A percentile compares a stretch with the other conserved stretches of the same genome.
These are phyloP conservation scores for Aspergillus glaucus DNA, from an alignment of 2,329 filamentous ascomycete genomes.

Conservation along the genomic window DNA sequence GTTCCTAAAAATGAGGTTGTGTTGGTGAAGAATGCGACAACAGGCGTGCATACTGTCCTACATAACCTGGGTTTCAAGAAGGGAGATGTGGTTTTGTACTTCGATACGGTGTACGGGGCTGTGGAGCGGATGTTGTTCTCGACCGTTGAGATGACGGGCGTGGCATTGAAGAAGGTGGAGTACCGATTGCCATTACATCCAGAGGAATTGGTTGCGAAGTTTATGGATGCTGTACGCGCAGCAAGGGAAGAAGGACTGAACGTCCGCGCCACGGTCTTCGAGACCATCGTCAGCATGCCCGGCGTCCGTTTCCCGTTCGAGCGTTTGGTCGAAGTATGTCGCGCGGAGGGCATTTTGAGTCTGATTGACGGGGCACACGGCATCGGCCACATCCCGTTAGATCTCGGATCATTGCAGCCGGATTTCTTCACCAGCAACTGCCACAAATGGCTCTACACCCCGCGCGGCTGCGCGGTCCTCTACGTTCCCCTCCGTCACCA, in stretches of 20 bases:
- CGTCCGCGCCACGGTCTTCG: slow-evolving; percentile 66
- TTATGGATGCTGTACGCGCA: slow-evolving; percentile 53
- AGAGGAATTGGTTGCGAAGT: slow-evolving; percentile 55
- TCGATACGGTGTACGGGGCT: slow-evolving; percentile 70
- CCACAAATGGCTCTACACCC: slow-evolving; percentile 84
- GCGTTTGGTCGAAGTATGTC: slow-evolving; percentile 57
- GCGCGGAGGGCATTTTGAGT: slow-evolving; percentile 61
- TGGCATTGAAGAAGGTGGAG: slow-evolving; percentile 48
- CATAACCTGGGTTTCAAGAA: slow-evolving; percentile 62
- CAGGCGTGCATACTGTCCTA: slow-evolving; percentile 64
- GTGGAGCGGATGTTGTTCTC: slow-evolving; percentile 70
- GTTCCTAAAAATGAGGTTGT: slow-evolving; percentile 62
- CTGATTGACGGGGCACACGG: slow-evolving; percentile 81
- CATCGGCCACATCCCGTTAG: slow-evolving; percentile 68
- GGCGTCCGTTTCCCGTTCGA: slow-evolving; percentile 77
- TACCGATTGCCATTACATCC: slow-evolving; percentile 66
- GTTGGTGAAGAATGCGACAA: slow-evolving; percentile 75
- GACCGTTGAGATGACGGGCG: slow-evolving; percentile 60
- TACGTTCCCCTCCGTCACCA: slow-evolving; percentile 76
- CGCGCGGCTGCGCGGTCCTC: slow-evolving; percentile 72
- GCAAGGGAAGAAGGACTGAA: slow-evolving; percentile 54
- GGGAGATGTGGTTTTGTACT: slow-evolving; percentile 70
- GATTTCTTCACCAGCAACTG: slow-evolving; percentile 86
- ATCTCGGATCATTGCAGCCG: slow-evolving; percentile 60
- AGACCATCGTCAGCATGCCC: slow-evolving; percentile 72